phyloP scores from a whole-genome alignment of 1,139 yeast species.

The Saccharomycopsis hybrid region DNA sequence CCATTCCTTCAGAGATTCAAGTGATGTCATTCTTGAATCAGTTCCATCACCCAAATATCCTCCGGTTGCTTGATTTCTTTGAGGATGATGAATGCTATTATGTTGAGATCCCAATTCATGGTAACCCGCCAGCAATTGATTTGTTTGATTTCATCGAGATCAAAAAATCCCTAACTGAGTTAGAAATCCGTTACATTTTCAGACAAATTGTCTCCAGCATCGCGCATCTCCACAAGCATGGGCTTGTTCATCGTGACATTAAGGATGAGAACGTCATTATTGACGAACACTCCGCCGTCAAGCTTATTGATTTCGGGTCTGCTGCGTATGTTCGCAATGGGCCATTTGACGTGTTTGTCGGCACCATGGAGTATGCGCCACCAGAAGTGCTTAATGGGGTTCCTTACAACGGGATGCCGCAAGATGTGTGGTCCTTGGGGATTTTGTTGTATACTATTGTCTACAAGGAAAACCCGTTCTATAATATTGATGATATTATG shows the following conservation, averaged over 20 bases:
- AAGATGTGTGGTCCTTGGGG: conserved; percentile 96
- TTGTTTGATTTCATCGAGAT: conserved; percentile 86
- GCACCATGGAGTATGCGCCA: conserved; percentile 94
- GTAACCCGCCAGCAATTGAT: conserved; percentile 84
- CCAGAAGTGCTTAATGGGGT: conserved; percentile 91
- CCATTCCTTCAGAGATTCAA: conserved; percentile 91
- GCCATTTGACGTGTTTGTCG: conserved; percentile 95
- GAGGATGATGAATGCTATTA: conserved; percentile 88
- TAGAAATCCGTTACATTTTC: conserved; percentile 70
- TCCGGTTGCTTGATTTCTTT: conserved; percentile 80
- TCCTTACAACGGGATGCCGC: conserved; percentile 86
- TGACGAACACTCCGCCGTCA: conserved; percentile 68
- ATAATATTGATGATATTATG: conserved; percentile 90
- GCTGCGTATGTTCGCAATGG: conserved; percentile 89
- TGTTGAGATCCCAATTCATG: conserved; percentile 86
- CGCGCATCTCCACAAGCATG: conserved; percentile 73
- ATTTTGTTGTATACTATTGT: conserved; percentile 79
- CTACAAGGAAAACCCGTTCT: conserved; percentile 94
- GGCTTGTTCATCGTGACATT: conserved; percentile 89
- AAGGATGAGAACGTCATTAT: conserved; percentile 93
- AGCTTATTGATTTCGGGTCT: conserved; percentile 90
- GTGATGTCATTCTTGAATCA: conserved; percentile 73
- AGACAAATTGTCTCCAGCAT: conserved; percentile 74
- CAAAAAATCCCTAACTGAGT: conserved; percentile 69
- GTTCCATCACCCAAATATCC: conserved; percentile 80